These are phyloP conservation scores for Lactarius sp. DNA, from an alignment of 768 basidiomycete genomes.

Conservation along the genomic window DNA sequence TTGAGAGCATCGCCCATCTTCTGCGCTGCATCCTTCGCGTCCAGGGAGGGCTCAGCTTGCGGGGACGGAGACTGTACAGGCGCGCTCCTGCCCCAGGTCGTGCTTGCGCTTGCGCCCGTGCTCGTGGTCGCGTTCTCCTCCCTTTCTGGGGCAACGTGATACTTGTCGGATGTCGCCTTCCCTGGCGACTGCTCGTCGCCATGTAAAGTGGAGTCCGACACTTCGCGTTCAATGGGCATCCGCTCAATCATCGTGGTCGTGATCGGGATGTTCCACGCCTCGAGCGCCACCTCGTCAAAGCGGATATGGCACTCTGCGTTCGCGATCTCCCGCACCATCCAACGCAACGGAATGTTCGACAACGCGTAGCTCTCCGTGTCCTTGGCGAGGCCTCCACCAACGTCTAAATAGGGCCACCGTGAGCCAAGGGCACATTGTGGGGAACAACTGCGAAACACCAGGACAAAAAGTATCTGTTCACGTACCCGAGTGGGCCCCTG, in stretches of 20 bases:
- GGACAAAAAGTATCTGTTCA: background rate
- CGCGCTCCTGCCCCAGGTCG: background rate
- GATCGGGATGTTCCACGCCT: slow-evolving; percentile 10
- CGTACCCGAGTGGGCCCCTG: slow-evolving; percentile 22
- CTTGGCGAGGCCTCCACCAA: slow-evolving; percentile 18
- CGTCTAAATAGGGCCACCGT: slow-evolving; percentile 4
- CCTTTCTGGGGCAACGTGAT: background rate
- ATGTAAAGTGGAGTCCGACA: background rate
- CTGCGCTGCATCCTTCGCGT: slow-evolving; percentile 36
- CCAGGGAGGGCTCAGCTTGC: background rate
- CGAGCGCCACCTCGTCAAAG: slow-evolving; percentile 17
- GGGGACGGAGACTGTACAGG: background rate
- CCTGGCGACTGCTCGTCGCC: background rate
- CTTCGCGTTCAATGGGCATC: background rate
- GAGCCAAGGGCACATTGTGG: background rate
- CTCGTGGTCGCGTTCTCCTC: background rate
- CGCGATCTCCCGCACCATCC: slow-evolving; percentile 25
- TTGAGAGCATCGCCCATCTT: slow-evolving; percentile 52
- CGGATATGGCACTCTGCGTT: slow-evolving; percentile 12
- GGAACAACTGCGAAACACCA: background rate
- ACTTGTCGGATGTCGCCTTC: background rate
- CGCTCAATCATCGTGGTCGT: background rate
- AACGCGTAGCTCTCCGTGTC: slow-evolving; percentile 13
- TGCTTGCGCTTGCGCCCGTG: background rate
- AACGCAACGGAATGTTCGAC: slow-evolving; percentile 22